Base-by-base conservation (phyloP, 495 filamentous ascomycete species). In the Peziza echinospora region DNA sequence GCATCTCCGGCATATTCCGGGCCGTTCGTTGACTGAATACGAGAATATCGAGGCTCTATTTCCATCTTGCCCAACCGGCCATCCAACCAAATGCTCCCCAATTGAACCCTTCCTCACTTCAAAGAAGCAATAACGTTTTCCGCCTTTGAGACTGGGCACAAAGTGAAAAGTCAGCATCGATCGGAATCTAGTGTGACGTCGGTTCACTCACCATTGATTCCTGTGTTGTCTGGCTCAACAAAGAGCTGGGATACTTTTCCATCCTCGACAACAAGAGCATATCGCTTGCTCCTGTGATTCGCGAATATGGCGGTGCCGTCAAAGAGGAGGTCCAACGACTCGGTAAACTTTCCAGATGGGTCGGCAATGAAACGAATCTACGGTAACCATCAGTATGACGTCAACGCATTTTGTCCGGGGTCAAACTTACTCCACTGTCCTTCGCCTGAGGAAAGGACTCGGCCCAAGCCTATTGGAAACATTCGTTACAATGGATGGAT, bases 201-300 rank as follows among this genome's bases (percentile, higher is more conserved):
- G 37, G 43, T 22, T n/a, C 22, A 55, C 71, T 60, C 63, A 89
- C 84, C 81, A 50, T 80, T 70, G 10, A 89, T 69, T 26, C 89
- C 84, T 26, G 84, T 91, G 64, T 87, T 94, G 64, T 97, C 87
- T 17, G 86, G 84, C 68, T 96, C 89, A 37, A 93, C 71, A 51
- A 79, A 73, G 40, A 78, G 64, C 50, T 75, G 70, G 63, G 71
- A 78, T 56, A 84, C 78, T 63, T 80, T 83, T 41, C 83, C 82
- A 53, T 81, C 65, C 64, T 86, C 74, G 43, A 87, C 64, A 24
- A 81, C 66, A 43, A 94, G 67, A 22, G 81, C 82, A 60, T 93
- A 97, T 44, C 89, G 71, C 80, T 91, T 94, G 64, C 77, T 78
- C 48, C 89, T 75, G 47, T 72, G 65, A 51, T 78, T 78, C 39